Percentiles rank a stretch among this genome's conserved stretches.
Evolutionary conservation across 2,329 filamentous ascomycete genomes (phyloP).

Genomic region (Chaetomium globosum): DNA sequence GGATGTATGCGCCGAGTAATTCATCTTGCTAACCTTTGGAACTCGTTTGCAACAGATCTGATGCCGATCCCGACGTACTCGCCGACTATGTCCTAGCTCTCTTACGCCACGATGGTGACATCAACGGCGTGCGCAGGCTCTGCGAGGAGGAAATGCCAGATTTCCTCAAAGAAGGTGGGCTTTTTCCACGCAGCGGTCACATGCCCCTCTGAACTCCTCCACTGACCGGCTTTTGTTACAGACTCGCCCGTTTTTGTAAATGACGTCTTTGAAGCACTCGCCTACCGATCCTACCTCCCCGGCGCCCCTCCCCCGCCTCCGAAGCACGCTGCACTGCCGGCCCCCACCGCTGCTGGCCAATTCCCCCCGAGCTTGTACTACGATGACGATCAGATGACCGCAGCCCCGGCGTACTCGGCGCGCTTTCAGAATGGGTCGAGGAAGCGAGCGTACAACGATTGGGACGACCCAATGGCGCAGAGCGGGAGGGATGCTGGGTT

Average conservation of each 20-base stretch:
- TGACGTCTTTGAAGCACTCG: conserved; percentile 69
- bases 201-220: neutral
- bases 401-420: conserved; percentile 16
- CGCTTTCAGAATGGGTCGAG: conserved; percentile 38
- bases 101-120: conserved; percentile 68
- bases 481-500: conserved; percentile 39
- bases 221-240: conserved; percentile 36
- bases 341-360: conserved; percentile 28
- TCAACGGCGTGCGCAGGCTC: conserved; percentile 64
- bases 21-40: conserved; percentile 16
- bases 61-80: conserved; percentile 78
- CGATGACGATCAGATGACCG: conserved; percentile 30
- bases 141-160: conserved; percentile 74
- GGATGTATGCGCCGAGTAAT: conserved; percentile 7
- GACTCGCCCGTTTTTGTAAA: conserved; percentile 66
- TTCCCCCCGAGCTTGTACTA: conserved; percentile 29
- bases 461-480: conserved; percentile 46
- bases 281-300: conserved; percentile 63
- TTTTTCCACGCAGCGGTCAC: neutral
- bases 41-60: conserved; percentile 57
- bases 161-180: conserved; percentile 69
- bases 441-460: conserved; percentile 62
- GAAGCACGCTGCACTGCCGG: conserved; percentile 29
- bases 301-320: conserved; percentile 52
- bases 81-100: conserved; percentile 84